These are phyloP conservation scores for Melanopsichium pennsylvanicum DNA, from an alignment of 1,284 basidiomycete species.

Conservation along the genomic window DNA sequence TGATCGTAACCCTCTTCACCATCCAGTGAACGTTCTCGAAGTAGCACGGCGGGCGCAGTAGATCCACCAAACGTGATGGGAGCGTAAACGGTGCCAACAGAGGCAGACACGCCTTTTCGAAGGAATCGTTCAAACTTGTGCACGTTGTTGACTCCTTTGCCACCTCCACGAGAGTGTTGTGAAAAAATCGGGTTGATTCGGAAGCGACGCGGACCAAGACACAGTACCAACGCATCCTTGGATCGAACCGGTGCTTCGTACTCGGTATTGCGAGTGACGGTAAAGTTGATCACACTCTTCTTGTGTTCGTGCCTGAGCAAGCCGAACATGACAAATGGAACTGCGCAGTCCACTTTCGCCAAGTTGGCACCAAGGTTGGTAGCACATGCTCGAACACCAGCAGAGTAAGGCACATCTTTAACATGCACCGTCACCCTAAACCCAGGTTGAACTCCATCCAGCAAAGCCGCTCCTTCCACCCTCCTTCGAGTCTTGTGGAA, in stretches of 20 bases:
- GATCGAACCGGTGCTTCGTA: slow-evolving; percentile 86
- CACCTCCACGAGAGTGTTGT: slow-evolving; percentile 79
- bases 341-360: slow-evolving; percentile 43
- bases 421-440: slow-evolving; percentile 49
- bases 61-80: slow-evolving; percentile 84
- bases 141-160: slow-evolving; percentile 90
- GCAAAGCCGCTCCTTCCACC: slow-evolving; percentile 69
- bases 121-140: slow-evolving; percentile 97
- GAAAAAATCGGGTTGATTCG: slow-evolving; percentile 87
- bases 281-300: slow-evolving; percentile 89
- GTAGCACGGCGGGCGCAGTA: slow-evolving; percentile 56
- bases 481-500: slow-evolving; percentile 84
- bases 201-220: slow-evolving; percentile 86
- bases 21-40: slow-evolving; percentile 42
- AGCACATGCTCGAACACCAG: slow-evolving; percentile 50
- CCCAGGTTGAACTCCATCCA: slow-evolving; percentile 55
- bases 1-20: slow-evolving; percentile 60
- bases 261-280: slow-evolving; percentile 93
- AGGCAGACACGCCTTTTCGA: slow-evolving; percentile 75
- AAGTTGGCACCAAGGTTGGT: background rate
- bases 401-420: slow-evolving; percentile 49
- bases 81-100: slow-evolving; percentile 78
- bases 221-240: slow-evolving; percentile 90
- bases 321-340: slow-evolving; percentile 80
- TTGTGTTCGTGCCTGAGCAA: slow-evolving; percentile 96